These are phyloP conservation scores for Candida chauliodis DNA, from an alignment of 805 yeast species.

Conservation along the genomic window DNA sequence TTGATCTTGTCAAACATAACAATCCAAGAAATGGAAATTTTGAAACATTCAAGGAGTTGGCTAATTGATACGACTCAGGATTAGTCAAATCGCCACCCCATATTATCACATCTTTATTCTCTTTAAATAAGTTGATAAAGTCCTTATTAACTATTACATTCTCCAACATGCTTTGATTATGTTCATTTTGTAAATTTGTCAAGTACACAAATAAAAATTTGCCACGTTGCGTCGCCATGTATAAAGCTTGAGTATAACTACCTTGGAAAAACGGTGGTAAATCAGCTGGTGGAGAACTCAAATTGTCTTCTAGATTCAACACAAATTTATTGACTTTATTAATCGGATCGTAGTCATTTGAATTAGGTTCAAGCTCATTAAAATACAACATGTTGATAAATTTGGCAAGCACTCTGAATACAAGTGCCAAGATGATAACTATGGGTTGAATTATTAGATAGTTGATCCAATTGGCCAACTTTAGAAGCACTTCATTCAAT, in stretches of 20 bases:
- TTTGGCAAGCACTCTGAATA: conserved; percentile 21
- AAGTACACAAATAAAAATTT: conserved; percentile 72
- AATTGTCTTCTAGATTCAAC: conserved; percentile 47
- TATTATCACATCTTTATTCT: conserved; percentile 48
- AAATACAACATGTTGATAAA: conserved; percentile 23
- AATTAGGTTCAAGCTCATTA: conserved; percentile 13
- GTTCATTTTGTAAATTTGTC: conserved; percentile 70
- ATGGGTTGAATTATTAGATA: conserved; percentile 22
- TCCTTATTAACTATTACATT: conserved; percentile 50
- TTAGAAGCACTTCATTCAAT: not conserved
- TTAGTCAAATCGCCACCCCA: conserved; percentile 90
- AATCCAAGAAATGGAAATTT: conserved; percentile 81
- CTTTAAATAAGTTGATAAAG: conserved; percentile 39
- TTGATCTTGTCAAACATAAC: conserved; percentile 61
- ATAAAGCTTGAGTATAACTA: conserved; percentile 77
- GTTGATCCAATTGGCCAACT: conserved; percentile 3
- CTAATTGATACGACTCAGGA: conserved; percentile 80
- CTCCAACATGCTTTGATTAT: conserved; percentile 48
- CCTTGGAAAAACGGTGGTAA: conserved; percentile 59
- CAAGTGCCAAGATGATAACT: conserved; percentile 18
- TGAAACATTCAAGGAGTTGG: conserved; percentile 67
- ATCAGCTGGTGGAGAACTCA: conserved; percentile 20
- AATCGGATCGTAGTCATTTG: conserved; percentile 40
- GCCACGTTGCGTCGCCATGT: conserved; percentile 62
- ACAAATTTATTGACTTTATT: conserved; percentile 51